Base-by-base conservation (phyloP, 2,329 filamentous ascomycete genomes). In the Coniochaeta sp. region DNA sequence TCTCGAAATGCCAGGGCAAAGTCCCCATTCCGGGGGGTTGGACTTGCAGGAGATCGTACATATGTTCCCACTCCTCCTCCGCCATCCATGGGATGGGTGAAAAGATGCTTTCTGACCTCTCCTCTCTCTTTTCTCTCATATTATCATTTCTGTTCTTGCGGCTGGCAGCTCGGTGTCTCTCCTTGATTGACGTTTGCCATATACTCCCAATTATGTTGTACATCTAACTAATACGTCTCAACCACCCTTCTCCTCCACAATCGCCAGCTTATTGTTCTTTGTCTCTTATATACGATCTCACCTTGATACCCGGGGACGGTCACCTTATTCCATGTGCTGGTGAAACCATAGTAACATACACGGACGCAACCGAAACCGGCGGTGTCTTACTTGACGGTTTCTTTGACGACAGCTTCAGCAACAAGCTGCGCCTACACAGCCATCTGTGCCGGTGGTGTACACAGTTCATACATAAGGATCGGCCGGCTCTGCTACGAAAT, bases 161-260 rank as follows among this genome's bases (percentile, higher is more conserved):
- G 27, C 10, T 28, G 45, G 45, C 45, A 47, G 45, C 45, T 47
- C 28, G 45, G 30, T 31, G 45, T 47, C 45, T 31, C 45, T 47
- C 45, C 26, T 47, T 47, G 45, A 12, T 47, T 47, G 45, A 47
- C 26, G 27, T 31, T 26, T 30, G 26, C 27, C 45, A 5, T 13
- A 47, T 47, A 10, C 27, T 26, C 20, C 26, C 38, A 26, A 22
- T 13, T 42, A 42, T 42, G 38, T 14, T 42, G 20, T 42, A 42
- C 38, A 26, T 14, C 20, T 42, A 42, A 42, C 38, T 26, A 42
- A 42, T 42, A 22, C 38, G 20, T 6, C 38, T 24, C 20, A 4
- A 42, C 26, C 38, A 22, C 13, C 22, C 38, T 18, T 24, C n/a
- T n/a, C 20, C 20, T 26, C 3, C 38, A 10, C 18, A 4, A 14